Evolutionary conservation across 371 early-diverging fungal species (phyloP).

Genomic region (Saksenaea vasiformis): DNA sequence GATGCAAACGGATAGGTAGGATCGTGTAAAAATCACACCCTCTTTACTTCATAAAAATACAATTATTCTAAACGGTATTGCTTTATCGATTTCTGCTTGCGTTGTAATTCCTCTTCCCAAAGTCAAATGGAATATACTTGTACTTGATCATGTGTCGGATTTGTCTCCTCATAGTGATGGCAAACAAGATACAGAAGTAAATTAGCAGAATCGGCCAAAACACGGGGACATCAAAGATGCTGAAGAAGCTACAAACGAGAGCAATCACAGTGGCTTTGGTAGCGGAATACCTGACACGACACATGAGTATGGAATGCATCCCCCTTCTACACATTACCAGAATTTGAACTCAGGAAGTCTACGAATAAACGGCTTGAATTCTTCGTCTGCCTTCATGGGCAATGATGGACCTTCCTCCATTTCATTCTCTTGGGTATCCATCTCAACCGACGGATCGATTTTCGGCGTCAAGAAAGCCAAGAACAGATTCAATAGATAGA

Average conservation of each 20-base stretch:
- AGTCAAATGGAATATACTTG: conserved; percentile 96
- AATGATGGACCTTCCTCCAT: conserved; percentile 76
- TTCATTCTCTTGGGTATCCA: conserved; percentile 73
- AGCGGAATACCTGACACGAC: conserved; percentile 67
- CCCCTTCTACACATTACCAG: conserved; percentile 68
- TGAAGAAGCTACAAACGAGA: conserved; percentile 83
- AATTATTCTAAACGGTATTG: background rate
- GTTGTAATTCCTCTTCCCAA: conserved; percentile 88
- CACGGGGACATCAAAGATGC: conserved; percentile 96
- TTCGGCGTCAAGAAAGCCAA: conserved; percentile 95
- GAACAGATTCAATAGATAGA: conserved; percentile 94
- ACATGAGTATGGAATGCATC: background rate
- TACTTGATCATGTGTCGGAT: conserved; percentile 98
- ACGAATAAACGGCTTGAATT: conserved; percentile 98
- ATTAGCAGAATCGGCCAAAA: conserved; percentile 92
- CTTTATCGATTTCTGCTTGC: conserved; percentile 26
- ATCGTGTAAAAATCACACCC: background rate
- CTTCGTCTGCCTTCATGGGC: conserved; percentile 91
- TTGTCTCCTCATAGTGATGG: conserved; percentile 95
- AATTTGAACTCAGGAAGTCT: conserved; percentile 99
- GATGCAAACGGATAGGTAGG: too few species aligned
- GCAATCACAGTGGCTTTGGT: conserved; percentile 82
- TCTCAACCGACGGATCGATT: conserved; percentile 87
- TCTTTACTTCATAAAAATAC: conserved; percentile 3
- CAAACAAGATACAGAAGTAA: conserved; percentile 95